These are phyloP conservation scores for Alternaria tenuissima DNA, from an alignment of 2,329 filamentous ascomycete species.

Conservation along the genomic window DNA sequence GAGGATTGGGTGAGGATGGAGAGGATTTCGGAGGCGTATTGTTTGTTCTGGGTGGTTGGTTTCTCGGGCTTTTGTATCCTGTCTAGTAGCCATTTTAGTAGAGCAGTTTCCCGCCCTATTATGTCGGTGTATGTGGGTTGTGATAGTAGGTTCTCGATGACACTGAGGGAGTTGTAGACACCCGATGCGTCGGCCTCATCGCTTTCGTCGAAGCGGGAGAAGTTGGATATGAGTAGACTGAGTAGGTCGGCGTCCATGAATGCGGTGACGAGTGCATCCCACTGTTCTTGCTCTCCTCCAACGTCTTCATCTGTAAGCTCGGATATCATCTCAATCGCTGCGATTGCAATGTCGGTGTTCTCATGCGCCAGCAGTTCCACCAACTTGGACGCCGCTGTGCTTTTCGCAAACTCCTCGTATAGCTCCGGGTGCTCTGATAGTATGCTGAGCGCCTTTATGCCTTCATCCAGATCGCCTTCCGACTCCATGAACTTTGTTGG, in stretches of 20 bases:
- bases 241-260: conserved; percentile 73
- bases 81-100: conserved; percentile 79
- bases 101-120: conserved; percentile 72
- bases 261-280: conserved; percentile 75
- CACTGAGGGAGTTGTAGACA: conserved; percentile 82
- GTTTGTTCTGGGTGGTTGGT: conserved; percentile 85
- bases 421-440: conserved; percentile 85
- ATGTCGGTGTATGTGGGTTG: conserved; percentile 72
- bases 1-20: conserved; percentile 87
- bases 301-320: conserved; percentile 96
- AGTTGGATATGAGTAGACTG: conserved; percentile 77
- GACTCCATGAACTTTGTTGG: conserved; percentile 82
- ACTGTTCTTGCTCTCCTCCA: conserved; percentile 78
- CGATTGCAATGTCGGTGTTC: conserved; percentile 96
- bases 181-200: conserved; percentile 78
- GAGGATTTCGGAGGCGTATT: conserved; percentile 91
- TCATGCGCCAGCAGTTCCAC: conserved; percentile 89
- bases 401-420: conserved; percentile 79
- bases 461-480: conserved; percentile 88
- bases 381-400: conserved; percentile 76
- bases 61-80: conserved; percentile 75
- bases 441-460: conserved; percentile 86
- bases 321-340: conserved; percentile 84
- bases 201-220: conserved; percentile 79
- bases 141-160: conserved; percentile 87